Percentiles rank a stretch among this genome's conserved stretches.
Conservation (phyloP, 306 rosid species). For the Chamaecrista fasciculata region DNA sequence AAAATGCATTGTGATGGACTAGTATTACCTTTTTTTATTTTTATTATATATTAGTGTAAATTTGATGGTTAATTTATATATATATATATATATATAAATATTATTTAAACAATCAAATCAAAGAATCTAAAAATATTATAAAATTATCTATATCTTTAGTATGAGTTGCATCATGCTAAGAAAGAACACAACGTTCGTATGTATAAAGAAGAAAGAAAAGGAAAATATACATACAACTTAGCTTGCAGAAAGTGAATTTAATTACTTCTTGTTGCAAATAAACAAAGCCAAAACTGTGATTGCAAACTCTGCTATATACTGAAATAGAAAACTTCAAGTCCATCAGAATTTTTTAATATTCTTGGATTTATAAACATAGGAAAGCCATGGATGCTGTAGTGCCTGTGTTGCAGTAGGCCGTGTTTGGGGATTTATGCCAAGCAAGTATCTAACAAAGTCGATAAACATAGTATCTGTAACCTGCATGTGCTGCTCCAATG, state of each 20-base stretch:
- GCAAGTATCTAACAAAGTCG: constrained; percentile 66
- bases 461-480: constrained; percentile 57
- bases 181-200: constrained; percentile 26
- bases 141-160: no score
- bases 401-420: constrained; percentile 81
- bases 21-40: no score
- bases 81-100: no score
- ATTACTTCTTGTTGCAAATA: constrained; percentile 22
- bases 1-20: no score
- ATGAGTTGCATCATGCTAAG: no score
- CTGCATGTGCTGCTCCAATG: constrained; percentile 71
- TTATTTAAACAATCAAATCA: no score
- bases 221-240: constrained; percentile 30
- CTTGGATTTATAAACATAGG: constrained; percentile 47
- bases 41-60: no score
- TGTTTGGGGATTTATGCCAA: constrained; percentile 66
- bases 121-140: no score
- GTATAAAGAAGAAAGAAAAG: not conserved
- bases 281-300: constrained; percentile 51
- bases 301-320: constrained; percentile 16
- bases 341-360: constrained; percentile 15
- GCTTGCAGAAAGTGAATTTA: constrained; percentile 16
- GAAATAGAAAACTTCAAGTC: constrained; percentile 21
- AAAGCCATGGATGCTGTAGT: constrained; percentile 93
- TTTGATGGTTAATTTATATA: no score